phyloP scores from a whole-genome alignment of 192 early-diverging fungal species.

The Entophlyctis helioformis region DNA sequence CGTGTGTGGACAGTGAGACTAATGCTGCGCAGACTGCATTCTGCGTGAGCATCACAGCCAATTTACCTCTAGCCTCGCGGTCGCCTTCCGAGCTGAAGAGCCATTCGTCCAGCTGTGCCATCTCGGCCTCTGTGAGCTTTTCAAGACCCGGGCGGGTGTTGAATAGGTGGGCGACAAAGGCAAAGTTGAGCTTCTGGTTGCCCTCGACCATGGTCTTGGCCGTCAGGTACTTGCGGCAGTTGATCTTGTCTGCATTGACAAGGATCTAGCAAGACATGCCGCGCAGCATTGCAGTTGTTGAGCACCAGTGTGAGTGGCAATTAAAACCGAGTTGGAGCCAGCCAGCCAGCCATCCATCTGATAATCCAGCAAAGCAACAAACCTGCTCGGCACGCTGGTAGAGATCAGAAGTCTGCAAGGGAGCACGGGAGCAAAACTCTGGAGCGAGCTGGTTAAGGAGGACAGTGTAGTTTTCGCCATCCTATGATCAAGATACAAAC shows the following conservation, averaged over 20 bases:
- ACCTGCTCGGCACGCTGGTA: slow-evolving; percentile 76
- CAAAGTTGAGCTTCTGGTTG: slow-evolving; percentile 94
- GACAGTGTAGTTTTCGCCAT: slow-evolving; percentile 92
- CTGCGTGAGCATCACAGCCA: no score
- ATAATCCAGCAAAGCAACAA: no score
- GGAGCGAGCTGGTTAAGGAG: slow-evolving; percentile 88
- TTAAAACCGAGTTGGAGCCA: no score
- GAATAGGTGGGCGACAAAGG: slow-evolving; percentile 97
- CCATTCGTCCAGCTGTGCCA: slow-evolving; percentile 72
- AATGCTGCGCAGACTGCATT: no score
- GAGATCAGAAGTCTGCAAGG: slow-evolving; percentile 69
- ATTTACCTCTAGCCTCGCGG: slow-evolving; percentile 65
- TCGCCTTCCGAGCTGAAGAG: slow-evolving; percentile 69
- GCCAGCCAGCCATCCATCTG: no score
- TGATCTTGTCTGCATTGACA: slow-evolving; percentile 82
- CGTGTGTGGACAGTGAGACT: background rate
- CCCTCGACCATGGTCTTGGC: slow-evolving; percentile 89
- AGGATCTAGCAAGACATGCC: no score
- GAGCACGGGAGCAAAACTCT: slow-evolving; percentile 61
- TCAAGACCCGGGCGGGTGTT: slow-evolving; percentile 93
- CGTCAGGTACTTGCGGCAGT: slow-evolving; percentile 88
- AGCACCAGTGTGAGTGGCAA: no score
- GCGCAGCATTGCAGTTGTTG: no score
- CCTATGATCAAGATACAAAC: slow-evolving; percentile 16
- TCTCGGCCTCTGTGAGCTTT: slow-evolving; percentile 78